Evolutionary conservation across 345 rosid genomes (phyloP).

Genomic region (Clausena lansium): DNA sequence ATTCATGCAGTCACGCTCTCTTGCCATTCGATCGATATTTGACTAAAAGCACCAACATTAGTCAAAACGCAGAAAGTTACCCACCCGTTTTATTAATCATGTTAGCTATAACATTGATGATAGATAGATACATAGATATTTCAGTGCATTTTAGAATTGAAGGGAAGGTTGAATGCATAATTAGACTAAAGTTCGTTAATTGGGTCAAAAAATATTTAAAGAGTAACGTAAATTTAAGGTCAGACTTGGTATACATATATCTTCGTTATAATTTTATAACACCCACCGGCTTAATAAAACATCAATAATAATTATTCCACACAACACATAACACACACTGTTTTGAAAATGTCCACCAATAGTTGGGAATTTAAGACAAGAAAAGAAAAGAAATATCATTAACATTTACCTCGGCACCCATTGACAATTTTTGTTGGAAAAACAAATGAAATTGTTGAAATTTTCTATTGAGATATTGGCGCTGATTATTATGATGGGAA

Average conservation of each 20-base stretch:
- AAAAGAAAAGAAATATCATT: neutral
- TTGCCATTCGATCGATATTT: neutral
- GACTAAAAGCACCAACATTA: neutral
- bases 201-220: neutral
- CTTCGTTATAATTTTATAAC: too few relatives aligned
- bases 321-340: neutral
- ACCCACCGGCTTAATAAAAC: too few relatives aligned
- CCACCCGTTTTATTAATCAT: too few relatives aligned
- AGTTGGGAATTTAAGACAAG: neutral
- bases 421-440: too few relatives aligned
- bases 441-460: too few relatives aligned
- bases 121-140: too few relatives aligned
- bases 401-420: neutral
- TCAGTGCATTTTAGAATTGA: too few relatives aligned
- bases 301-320: neutral
- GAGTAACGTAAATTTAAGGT: neutral
- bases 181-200: too few relatives aligned
- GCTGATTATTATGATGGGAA: neutral
- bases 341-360: neutral
- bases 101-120: too few relatives aligned
- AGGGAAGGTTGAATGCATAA: neutral
- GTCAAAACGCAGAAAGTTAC: neutral
- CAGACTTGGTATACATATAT: neutral
- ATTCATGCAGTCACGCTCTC: neutral
- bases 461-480: neutral